Percentiles rank a stretch among this genome's conserved stretches.
Conservation (phyloP, 2,329 filamentous ascomycete genomes). For the Karstenula rhodostoma region DNA sequence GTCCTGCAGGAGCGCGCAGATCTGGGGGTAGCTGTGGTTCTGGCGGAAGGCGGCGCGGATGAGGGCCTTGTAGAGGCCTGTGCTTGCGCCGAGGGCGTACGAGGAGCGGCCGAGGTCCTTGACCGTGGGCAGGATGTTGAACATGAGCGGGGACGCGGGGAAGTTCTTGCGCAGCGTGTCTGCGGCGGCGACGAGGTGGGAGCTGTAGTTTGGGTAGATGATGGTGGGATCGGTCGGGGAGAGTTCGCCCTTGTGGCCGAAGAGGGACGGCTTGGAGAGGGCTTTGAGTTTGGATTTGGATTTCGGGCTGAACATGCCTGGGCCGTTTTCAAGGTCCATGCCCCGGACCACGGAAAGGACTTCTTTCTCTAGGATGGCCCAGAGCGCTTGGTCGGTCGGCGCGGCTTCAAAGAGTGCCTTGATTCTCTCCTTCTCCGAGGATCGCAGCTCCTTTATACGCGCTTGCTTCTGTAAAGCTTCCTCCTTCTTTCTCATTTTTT, state of each 20-base stretch:
- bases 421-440: constrained; percentile 61
- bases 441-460: constrained; percentile 24
- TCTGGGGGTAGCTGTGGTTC: constrained; percentile 64
- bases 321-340: constrained; percentile 59
- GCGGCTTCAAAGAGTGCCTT: constrained; percentile 63
- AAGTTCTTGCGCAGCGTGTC: constrained; percentile 67
- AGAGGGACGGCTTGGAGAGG: not conserved
- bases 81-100: constrained; percentile 75
- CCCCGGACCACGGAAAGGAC: constrained; percentile 69
- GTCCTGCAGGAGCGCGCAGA: constrained; percentile 67
- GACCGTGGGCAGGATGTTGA: constrained; percentile 71
- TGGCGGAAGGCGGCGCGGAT: constrained; percentile 68
- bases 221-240: constrained; percentile 57
- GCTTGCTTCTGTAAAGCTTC: constrained; percentile 19
- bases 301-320: constrained; percentile 3
- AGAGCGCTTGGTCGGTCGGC: constrained; percentile 69
- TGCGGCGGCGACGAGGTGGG: constrained; percentile 66
- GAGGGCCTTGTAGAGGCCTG: constrained; percentile 73
- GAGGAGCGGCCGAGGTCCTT: constrained; percentile 73
- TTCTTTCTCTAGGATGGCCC: constrained; percentile 71
- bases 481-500: constrained; percentile 17
- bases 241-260: not conserved
- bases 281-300: constrained; percentile 3
- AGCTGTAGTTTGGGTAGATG: constrained; percentile 71
- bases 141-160: constrained; percentile 65